These are phyloP conservation scores for Groenewaldozyma tartarivorans DNA, from an alignment of 805 yeast genomes.

Conservation along the genomic window DNA sequence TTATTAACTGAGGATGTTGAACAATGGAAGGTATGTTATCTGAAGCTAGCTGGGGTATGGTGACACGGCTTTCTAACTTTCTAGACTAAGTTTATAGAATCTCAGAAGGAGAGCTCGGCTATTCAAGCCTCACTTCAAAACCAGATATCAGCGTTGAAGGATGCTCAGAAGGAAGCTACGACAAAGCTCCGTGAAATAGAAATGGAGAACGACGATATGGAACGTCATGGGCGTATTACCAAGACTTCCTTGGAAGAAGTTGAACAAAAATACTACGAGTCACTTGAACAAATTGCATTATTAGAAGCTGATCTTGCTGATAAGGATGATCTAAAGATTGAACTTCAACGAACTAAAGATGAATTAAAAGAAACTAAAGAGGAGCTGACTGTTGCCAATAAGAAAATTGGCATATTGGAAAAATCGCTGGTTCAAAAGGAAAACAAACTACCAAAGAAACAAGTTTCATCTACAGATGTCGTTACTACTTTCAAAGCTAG, in stretches of 20 bases:
- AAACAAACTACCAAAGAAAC: neutral
- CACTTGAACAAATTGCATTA: conserved; percentile 32
- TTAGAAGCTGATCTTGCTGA: conserved; percentile 31
- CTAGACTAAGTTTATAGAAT: conserved; percentile 18
- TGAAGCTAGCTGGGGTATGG: no score
- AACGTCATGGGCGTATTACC: conserved; percentile 32
- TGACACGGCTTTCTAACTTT: no score
- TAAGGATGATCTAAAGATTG: conserved; percentile 20
- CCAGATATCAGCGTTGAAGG: conserved; percentile 23
- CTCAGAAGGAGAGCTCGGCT: conserved; percentile 22
- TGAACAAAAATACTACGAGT: conserved; percentile 27
- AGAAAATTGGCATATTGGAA: conserved; percentile 7
- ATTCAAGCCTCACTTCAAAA: conserved; percentile 18
- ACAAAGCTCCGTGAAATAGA: conserved; percentile 33
- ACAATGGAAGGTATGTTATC: conserved; percentile 18
- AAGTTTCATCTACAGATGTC: neutral
- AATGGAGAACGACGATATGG: conserved; percentile 35
- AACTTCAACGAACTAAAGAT: conserved; percentile 26
- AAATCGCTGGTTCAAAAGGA: neutral
- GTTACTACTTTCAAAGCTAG: conserved; percentile 2
- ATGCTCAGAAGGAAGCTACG: conserved; percentile 25
- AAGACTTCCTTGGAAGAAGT: conserved; percentile 27
- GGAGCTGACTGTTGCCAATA: conserved; percentile 19
- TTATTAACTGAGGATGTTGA: conserved; percentile 20
- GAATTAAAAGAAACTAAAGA: conserved; percentile 27